Evolutionary conservation across 306 rosid genomes (phyloP), one percentile per base, ranked within the genome.

Genomic region (Lotus japonicus): DNA sequence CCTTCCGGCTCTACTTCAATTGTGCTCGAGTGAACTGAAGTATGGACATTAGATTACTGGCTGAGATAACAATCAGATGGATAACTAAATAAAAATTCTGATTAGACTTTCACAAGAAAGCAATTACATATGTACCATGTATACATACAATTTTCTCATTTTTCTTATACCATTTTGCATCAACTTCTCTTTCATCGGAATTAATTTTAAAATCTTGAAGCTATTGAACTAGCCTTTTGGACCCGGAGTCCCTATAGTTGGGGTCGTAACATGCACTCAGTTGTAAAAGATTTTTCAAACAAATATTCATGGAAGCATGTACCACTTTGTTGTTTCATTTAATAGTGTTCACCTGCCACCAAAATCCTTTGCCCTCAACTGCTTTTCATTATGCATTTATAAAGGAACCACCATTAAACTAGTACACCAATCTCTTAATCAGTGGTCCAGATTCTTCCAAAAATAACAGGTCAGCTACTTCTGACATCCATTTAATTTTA

Each of bases 311-410:
- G 50, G 35, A 59, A 33, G 13, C 45, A 53, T 52, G 79, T 75
- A 64, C 74, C 63, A 44, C 44, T 16, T 3, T 14, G 51, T 48
- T 41, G 15, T 28, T 64, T 70, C 75, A 76, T 80, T 76, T 76
- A 71, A 58, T 72, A 28, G 39, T 44, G 35, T 5, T 46, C 31
- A 17, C 15, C 35, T 18, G 33, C 2, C 46, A 45, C 13, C 69
- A 71, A 55, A 60, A 76, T 46, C 48, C 23, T 54, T 64, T 44
- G 49, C 19, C 58, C 56, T 59, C 70, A 51, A 13, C 82, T 46
- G 54, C 48, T 58, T 78, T 45, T 16, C 4, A n/a, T 14, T 35
- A 19, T 39, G 68, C 36, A 58, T 65, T 46, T 53, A 55, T 44
- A 31, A 65, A 74, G 33, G 44, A 58, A 53, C 66, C 39, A 12